phyloP scores from a whole-genome alignment of 2,329 filamentous ascomycete genomes.

The Tolypocladium paradoxum region DNA sequence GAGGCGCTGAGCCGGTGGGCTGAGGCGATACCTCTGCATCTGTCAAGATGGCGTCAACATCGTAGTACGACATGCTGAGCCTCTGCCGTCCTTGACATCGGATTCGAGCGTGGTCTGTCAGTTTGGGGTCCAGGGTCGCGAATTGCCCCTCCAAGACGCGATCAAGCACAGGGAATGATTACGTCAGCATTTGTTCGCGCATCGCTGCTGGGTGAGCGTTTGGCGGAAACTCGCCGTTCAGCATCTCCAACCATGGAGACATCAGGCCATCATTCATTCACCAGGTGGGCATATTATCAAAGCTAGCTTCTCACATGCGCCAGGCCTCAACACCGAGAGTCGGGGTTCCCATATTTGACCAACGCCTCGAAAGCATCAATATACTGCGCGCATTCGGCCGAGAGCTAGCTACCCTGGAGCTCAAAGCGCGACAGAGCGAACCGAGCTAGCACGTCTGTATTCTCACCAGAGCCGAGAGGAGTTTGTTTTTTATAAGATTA shows the following conservation, averaged over 20 bases:
- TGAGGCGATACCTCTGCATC: conserved; percentile 59
- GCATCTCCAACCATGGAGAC: not conserved
- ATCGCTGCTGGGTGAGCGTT: no score
- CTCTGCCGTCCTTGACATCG: not conserved
- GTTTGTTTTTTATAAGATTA: no score
- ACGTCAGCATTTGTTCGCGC: not conserved
- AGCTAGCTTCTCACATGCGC: not conserved
- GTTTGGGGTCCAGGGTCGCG: not conserved
- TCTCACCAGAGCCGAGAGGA: no score
- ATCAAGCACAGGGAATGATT: not conserved
- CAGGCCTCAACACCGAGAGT: not conserved
- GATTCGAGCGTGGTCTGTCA: not conserved
- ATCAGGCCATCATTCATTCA: not conserved
- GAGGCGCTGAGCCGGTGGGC: not conserved
- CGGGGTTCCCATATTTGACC: not conserved
- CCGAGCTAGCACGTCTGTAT: not conserved
- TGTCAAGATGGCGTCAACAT: conserved; percentile 73
- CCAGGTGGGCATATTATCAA: not conserved
- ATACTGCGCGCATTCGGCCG: not conserved
- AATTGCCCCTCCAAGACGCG: not conserved
- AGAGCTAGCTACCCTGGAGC: not conserved
- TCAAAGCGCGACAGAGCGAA: not conserved
- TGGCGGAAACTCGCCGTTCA: not conserved
- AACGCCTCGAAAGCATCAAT: not conserved
- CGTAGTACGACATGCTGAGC: conserved; percentile 62